Evolutionary conservation across 2,329 filamentous ascomycete species (phyloP).

Genomic region (Alternaria alternata): DNA sequence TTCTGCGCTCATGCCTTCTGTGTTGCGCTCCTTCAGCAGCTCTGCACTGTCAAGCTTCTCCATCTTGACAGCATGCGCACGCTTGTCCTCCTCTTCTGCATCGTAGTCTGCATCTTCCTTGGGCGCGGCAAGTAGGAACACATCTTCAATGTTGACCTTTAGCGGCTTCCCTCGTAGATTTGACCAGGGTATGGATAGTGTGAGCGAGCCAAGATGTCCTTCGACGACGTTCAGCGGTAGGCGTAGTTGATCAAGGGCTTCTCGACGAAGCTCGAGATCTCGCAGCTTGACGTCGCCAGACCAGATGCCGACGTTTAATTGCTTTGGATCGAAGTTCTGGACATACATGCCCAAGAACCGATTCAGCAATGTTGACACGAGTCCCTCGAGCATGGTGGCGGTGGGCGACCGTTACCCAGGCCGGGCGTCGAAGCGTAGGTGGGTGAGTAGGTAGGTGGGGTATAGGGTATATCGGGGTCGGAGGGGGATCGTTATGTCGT

Average conservation of each 20-base stretch:
- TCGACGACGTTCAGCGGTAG: conserved; percentile 96
- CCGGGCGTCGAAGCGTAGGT: conserved; percentile 56
- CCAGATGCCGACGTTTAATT: conserved; percentile 99
- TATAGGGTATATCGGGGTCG: conserved; percentile 29
- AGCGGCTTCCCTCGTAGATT: conserved; percentile 95
- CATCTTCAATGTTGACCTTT: conserved; percentile 94
- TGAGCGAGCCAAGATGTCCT: conserved; percentile 91
- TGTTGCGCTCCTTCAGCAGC: conserved; percentile 87
- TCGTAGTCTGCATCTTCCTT: conserved; percentile 96
- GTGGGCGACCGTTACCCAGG: conserved; percentile 75
- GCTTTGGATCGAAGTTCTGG: conserved; percentile 97
- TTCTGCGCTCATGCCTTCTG: conserved; percentile 92
- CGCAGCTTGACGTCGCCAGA: conserved; percentile 96
- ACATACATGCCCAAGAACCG: conserved; percentile 99
- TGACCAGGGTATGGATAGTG: conserved; percentile 94
- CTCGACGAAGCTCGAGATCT: conserved; percentile 88
- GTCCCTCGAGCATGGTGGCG: conserved; percentile 87
- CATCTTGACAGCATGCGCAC: conserved; percentile 94
- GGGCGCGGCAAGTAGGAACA: conserved; percentile 92
- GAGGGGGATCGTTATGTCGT: conserved; percentile 40
- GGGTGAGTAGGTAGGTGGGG: conserved; percentile 14
- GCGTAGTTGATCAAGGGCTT: conserved; percentile 96
- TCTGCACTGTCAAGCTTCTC: conserved; percentile 98
- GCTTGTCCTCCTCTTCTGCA: conserved; percentile 86
- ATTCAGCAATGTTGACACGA: conserved; percentile 97